Conservation (phyloP, 495 filamentous ascomycete species). For the Xylaria nigripes region DNA sequence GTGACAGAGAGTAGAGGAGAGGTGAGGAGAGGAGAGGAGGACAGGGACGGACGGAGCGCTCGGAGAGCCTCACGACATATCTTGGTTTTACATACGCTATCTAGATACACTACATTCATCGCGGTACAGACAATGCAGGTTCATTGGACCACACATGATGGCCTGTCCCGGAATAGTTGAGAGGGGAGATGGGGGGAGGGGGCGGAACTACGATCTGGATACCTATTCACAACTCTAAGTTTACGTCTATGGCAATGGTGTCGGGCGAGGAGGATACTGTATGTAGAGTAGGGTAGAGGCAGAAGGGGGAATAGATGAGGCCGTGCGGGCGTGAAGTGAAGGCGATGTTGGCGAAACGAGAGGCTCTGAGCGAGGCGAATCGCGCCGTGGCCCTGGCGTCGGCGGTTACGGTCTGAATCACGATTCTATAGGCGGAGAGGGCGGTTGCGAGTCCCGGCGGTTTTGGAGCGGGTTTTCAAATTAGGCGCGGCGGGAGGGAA, state of each 20-base stretch:
- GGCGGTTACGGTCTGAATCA: conserved; percentile 16
- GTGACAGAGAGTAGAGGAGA: no score
- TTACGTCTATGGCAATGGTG: background rate
- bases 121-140: conserved; percentile 22
- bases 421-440: conserved; percentile 8
- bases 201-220: no score
- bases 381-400: conserved; percentile 15
- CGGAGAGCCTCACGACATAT: conserved; percentile 4
- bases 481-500: conserved; percentile 18
- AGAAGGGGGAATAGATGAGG: conserved; percentile 15
- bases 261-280: background rate
- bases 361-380: conserved; percentile 24
- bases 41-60: background rate
- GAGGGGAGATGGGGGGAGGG: no score
- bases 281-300: no score
- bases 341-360: conserved; percentile 16
- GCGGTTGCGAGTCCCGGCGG: conserved; percentile 15
- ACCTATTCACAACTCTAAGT: conserved; percentile 6
- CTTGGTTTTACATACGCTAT: background rate
- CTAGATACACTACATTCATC: no score
- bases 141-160: conserved; percentile 9
- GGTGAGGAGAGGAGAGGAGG: background rate
- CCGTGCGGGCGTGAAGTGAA: conserved; percentile 11
- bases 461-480: conserved; percentile 9
- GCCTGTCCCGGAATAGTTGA: conserved; percentile 6